Conservation (phyloP, 169 alveolate species). For the Plasmodium blacklocki region DNA sequence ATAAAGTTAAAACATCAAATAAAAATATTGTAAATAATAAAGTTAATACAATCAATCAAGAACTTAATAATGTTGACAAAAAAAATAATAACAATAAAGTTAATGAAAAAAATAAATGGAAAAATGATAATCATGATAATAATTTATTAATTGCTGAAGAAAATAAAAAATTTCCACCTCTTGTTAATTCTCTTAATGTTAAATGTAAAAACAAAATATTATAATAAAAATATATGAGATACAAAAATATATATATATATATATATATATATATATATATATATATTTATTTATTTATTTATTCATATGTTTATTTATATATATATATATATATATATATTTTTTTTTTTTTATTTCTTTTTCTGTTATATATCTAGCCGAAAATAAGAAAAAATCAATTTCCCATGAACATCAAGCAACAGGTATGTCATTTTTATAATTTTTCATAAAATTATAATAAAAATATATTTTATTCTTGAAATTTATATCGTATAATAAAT, state of each 20-base stretch:
- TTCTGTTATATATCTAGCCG: background rate
- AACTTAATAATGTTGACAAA: background rate
- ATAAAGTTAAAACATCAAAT: conserved; percentile 20
- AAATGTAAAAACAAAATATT: conserved; percentile 25
- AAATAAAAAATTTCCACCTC: conserved; percentile 53
- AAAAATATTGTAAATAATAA: conserved; percentile 1
- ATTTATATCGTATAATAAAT: background rate
- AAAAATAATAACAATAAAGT: conserved; percentile 8
- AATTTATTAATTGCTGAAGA: conserved; percentile 3
- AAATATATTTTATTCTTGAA: background rate
- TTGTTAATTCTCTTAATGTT: conserved; percentile 5
- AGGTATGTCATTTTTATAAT: conserved; percentile 22
- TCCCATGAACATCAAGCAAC: conserved; percentile 23
- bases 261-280: background rate
- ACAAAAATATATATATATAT: background rate
- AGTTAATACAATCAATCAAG: background rate
- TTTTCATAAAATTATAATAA: background rate
- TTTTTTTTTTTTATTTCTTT: background rate
- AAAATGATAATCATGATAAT: conserved; percentile 28
- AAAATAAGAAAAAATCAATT: conserved; percentile 47
- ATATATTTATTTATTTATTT: no score
- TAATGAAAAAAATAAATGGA: conserved; percentile 47
- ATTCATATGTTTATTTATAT: background rate
- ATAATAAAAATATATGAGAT: background rate
- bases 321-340: conserved; percentile 5